Conservation (phyloP, 2,329 filamentous ascomycete species). For the Pyricularia sp. region DNA sequence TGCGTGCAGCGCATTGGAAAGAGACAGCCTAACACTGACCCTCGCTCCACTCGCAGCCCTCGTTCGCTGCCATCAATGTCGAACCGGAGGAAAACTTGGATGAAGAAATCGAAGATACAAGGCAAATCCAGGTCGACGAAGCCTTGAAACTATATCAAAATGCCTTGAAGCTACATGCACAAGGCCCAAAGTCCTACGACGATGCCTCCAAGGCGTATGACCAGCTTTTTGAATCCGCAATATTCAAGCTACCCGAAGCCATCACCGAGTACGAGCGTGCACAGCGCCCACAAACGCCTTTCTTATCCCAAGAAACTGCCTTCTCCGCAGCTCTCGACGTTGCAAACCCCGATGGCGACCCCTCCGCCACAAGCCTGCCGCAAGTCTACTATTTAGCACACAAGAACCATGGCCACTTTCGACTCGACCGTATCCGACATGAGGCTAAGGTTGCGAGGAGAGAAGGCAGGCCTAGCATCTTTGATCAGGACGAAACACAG, state of each 20-base stretch:
- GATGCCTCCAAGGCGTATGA: constrained; percentile 76
- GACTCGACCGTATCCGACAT: constrained; percentile 64
- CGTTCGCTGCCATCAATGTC: constrained; percentile 85
- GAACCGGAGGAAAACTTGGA: constrained; percentile 86
- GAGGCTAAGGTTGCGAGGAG: constrained; percentile 16
- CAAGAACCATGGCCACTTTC: constrained; percentile 91
- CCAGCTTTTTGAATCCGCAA: constrained; percentile 79
- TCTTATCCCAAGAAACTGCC: constrained; percentile 34
- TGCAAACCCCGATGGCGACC: constrained; percentile 57
- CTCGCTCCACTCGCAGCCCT: constrained; percentile 31
- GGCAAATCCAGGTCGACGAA: constrained; percentile 80
- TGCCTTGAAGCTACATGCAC: constrained; percentile 83
- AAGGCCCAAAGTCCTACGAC: constrained; percentile 66
- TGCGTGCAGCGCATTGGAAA: neutral
- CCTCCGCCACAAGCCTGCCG: constrained; percentile 68
- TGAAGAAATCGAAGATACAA: constrained; percentile 89
- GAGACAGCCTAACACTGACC: neutral
- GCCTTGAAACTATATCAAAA: constrained; percentile 89
- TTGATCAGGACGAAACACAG: constrained; percentile 7
- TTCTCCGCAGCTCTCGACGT: constrained; percentile 43
- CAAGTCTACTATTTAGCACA: constrained; percentile 89
- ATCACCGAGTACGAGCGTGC: constrained; percentile 74
- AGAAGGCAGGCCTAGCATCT: neutral
- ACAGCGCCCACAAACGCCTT: constrained; percentile 42
- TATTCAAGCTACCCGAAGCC: constrained; percentile 86